Percentiles rank a stretch among this genome's conserved stretches.
Evolutionary conservation across 2,329 filamentous ascomycete species (phyloP).

Genomic region (Paraphaeosphaeria minitans): DNA sequence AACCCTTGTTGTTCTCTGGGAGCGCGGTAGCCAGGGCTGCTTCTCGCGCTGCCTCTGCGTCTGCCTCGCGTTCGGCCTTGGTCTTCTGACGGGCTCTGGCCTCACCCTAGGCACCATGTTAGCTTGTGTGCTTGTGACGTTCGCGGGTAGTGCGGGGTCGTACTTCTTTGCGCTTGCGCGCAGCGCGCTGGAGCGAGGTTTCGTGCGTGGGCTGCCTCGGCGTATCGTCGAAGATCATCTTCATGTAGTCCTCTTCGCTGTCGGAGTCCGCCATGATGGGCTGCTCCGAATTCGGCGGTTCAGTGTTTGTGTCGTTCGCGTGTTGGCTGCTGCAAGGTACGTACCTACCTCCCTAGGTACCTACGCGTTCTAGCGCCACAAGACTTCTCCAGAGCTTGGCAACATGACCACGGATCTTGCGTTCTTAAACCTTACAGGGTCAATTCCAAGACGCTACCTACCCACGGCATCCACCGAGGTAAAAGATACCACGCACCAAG

Average conservation of each 20-base stretch:
- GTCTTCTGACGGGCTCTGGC: conserved; percentile 61
- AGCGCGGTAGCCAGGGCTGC: conserved; percentile 76
- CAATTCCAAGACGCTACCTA: not conserved
- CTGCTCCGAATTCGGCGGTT: not conserved
- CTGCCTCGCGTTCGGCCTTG: conserved; percentile 79
- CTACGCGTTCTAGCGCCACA: conserved; percentile 1
- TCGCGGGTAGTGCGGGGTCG: conserved; percentile 11
- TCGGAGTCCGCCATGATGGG: conserved; percentile 53
- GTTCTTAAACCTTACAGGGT: not conserved
- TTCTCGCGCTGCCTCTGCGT: conserved; percentile 74
- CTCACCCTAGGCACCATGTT: conserved; percentile 30
- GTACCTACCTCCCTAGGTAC: too few species aligned
- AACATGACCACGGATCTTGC: not conserved
- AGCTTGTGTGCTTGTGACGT: conserved; percentile 12
- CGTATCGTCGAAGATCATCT: conserved; percentile 80
- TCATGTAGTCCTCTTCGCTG: conserved; percentile 96
- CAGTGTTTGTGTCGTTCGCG: not conserved
- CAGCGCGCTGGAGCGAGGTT: conserved; percentile 65
- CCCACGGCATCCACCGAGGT: not conserved
- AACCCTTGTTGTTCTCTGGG: conserved; percentile 76
- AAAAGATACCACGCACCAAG: too few species aligned
- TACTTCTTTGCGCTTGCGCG: conserved; percentile 59
- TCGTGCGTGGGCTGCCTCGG: conserved; percentile 59
- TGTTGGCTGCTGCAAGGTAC: not conserved
- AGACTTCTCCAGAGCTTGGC: not conserved